A percentile compares a stretch with the other conserved stretches of the same genome.
These are phyloP conservation scores for Phylloporus scabripes DNA, from an alignment of 768 basidiomycete genomes.

Conservation along the genomic window DNA sequence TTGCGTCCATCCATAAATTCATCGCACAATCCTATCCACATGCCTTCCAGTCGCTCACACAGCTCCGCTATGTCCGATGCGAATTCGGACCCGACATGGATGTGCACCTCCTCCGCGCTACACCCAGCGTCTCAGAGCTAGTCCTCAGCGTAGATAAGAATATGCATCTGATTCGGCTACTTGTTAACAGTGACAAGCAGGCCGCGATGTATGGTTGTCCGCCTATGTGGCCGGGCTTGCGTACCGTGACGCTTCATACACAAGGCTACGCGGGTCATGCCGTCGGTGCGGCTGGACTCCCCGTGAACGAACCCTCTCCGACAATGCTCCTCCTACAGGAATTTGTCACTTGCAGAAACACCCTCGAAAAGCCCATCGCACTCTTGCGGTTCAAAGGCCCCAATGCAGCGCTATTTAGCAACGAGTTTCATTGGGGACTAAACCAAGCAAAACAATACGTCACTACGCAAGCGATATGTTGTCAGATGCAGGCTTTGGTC, in stretches of 20 bases:
- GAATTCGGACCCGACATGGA: conserved; percentile 31
- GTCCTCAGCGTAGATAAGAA: conserved; percentile 28
- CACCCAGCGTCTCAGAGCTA: conserved; percentile 30
- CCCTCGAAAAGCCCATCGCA: conserved; percentile 18
- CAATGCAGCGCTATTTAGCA: conserved; percentile 24
- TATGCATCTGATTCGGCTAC: conserved; percentile 27
- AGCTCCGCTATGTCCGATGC: conserved; percentile 27
- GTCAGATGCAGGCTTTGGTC: conserved; percentile 18
- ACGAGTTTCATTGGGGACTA: conserved; percentile 28
- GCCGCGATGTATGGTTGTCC: conserved; percentile 24
- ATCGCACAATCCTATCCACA: conserved; percentile 24
- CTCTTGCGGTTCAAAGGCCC: conserved; percentile 28
- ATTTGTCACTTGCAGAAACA: conserved; percentile 17
- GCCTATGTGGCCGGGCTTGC: conserved; percentile 28
- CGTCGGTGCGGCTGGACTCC: conserved; percentile 16
- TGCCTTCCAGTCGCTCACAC: conserved; percentile 26
- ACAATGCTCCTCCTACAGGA: conserved; percentile 29
- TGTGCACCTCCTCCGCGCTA: conserved; percentile 27
- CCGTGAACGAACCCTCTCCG: conserved; percentile 27
- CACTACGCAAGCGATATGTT: conserved; percentile 16
- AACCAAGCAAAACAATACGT: conserved; percentile 25
- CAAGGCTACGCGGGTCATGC: conserved; percentile 22
- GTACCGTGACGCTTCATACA: conserved; percentile 26
- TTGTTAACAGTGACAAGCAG: conserved; percentile 32
- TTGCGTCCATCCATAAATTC: conserved; percentile 26